Conservation (phyloP, 1,139 yeast species). For the Candida pseudoviswanathii region DNA sequence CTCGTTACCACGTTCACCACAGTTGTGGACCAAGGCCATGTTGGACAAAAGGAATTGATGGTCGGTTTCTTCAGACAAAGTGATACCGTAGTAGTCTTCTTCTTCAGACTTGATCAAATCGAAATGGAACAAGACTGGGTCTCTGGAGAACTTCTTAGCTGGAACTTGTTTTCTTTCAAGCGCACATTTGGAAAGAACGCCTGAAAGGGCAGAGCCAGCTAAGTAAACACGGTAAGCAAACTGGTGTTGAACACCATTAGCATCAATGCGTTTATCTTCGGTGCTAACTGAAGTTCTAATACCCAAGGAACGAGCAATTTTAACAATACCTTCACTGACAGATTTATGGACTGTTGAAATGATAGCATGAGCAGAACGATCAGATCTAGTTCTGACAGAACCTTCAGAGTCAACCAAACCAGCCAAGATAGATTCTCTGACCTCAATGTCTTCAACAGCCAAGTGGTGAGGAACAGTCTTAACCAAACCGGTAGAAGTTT, state of each 20-base stretch:
- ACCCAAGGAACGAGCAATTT: conserved; percentile 43
- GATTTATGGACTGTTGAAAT: conserved; percentile 29
- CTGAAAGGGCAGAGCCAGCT: conserved; percentile 20
- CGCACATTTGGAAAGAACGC: conserved; percentile 25
- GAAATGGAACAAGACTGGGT: conserved; percentile 20
- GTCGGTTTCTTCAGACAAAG: conserved; percentile 38
- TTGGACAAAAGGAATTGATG: conserved; percentile 41
- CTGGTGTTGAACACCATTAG: conserved; percentile 6
- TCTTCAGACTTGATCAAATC: conserved; percentile 22
- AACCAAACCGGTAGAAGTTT: conserved; percentile 1
- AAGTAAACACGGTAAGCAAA: conserved; percentile 16
- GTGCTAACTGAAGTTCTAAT: conserved; percentile 23
- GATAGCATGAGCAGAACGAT: conserved; percentile 20
- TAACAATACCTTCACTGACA: conserved; percentile 32
- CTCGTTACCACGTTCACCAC: conserved; percentile 96
- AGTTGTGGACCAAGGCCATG: conserved; percentile 36
- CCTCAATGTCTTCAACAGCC: conserved; percentile 22
- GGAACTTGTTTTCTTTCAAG: conserved; percentile 15
- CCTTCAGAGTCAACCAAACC: conserved; percentile 44
- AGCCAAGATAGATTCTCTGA: conserved; percentile 42
- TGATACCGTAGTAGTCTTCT: conserved; percentile 42
- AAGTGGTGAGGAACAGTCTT: conserved; percentile 20
- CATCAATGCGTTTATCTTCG: conserved; percentile 10
- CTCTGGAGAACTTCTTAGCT: not conserved
- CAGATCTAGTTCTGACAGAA: conserved; percentile 20